These are phyloP conservation scores for Wallacemonas rigidus DNA, from an alignment of 208 protist genomes.

Conservation along the genomic window DNA sequence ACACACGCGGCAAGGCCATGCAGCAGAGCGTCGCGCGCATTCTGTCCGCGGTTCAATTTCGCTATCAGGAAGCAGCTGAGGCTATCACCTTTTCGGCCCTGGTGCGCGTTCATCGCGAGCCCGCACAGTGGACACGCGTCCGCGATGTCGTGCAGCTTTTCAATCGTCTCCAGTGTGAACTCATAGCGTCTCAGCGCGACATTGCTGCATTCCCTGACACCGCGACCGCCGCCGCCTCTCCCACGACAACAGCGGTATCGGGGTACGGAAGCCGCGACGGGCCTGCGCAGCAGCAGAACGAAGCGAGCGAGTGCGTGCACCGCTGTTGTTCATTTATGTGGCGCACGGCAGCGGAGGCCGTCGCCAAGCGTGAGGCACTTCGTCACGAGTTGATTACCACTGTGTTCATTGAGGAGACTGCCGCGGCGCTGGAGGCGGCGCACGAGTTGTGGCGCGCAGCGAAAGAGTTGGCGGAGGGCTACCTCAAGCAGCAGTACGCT, in stretches of 20 bases:
- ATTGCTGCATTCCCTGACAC: constrained; percentile 7
- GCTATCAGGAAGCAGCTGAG: constrained; percentile 58
- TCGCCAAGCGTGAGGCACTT: constrained; percentile 45
- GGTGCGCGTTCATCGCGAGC: constrained; percentile 39
- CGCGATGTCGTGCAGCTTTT: constrained; percentile 45
- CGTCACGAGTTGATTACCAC: constrained; percentile 41
- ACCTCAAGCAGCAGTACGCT: constrained; percentile 49
- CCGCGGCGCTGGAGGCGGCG: constrained; percentile 37
- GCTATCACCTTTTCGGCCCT: constrained; percentile 58
- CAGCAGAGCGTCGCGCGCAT: constrained; percentile 62
- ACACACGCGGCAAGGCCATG: constrained; percentile 34
- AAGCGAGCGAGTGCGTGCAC: neutral
- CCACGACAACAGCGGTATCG: neutral
- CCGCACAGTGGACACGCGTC: constrained; percentile 38
- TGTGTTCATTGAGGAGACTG: constrained; percentile 53
- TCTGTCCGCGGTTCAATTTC: constrained; percentile 49
- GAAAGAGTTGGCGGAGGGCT: constrained; percentile 57
- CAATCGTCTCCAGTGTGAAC: constrained; percentile 59
- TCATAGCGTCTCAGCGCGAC: constrained; percentile 20
- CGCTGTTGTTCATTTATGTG: constrained; percentile 39
- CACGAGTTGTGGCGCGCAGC: constrained; percentile 63
- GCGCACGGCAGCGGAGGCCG: constrained; percentile 45
- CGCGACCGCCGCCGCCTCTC: neutral
- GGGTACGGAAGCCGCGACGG: neutral
- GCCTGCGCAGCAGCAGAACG: neutral